phyloP scores from a whole-genome alignment of 306 rosid genomes.

The Sophora flavescens region DNA sequence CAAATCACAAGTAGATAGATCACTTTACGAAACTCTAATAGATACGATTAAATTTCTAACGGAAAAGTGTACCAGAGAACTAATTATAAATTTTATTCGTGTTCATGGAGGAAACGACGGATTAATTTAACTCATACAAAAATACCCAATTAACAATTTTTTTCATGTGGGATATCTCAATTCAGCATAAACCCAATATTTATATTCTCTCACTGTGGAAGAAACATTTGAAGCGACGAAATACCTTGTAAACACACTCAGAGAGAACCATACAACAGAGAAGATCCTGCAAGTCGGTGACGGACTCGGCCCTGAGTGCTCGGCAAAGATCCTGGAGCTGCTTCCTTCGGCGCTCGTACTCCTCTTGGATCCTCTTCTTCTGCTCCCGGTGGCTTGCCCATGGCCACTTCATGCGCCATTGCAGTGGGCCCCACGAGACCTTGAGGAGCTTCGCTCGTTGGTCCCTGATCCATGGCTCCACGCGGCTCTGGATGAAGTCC shows the following conservation, averaged over 20 bases:
- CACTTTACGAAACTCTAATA: too few species aligned
- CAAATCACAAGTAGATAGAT: too few species aligned
- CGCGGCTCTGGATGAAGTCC: constrained; percentile 88
- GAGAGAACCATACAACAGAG: constrained; percentile 95
- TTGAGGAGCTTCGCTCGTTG: constrained; percentile 71
- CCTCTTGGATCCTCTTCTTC: constrained; percentile 76
- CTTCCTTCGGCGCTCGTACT: constrained; percentile 73
- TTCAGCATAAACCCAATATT: not conserved
- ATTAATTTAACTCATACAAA: too few species aligned
- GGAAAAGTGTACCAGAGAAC: too few species aligned
- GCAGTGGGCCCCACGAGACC: constrained; percentile 90
- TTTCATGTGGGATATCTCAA: not conserved
- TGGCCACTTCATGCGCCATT: constrained; percentile 94
- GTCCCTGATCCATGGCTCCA: constrained; percentile 91
- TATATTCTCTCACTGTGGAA: not conserved
- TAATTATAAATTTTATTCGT: too few species aligned
- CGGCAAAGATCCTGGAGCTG: constrained; percentile 77
- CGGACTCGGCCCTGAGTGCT: constrained; percentile 76
- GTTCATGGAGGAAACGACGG: too few species aligned
- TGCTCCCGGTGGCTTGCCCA: constrained; percentile 66
- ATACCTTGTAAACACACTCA: constrained; percentile 95
- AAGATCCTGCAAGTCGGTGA: constrained; percentile 88
- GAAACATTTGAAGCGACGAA: not conserved
- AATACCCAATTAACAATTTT: not conserved
- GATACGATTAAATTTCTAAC: too few species aligned